Evolutionary conservation across 192 early-diverging fungal genomes (phyloP), one percentile per base, ranked within the genome.

Genomic region (Backusella australiensis): DNA sequence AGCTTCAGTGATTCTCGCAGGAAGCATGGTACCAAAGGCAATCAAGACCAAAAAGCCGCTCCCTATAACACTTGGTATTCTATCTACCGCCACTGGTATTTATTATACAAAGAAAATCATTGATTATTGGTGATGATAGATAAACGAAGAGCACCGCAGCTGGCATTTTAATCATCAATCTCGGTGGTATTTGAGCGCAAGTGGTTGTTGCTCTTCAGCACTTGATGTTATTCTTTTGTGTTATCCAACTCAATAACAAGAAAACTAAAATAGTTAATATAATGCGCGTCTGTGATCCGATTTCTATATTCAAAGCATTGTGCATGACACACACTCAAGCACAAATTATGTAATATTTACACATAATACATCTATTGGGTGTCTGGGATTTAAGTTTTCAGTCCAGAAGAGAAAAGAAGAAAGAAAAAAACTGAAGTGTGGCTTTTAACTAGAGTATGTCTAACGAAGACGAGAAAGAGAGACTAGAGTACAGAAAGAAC

Each of bases 21-120:
- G 74, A 17, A 21, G 59, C 32, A 84, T 81, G 77, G 63, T 75
- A 74, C 82, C 82, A 36, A 66, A 80, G 42, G 71, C 77, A 17
- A 34, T 83, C 7, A 77, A 75, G 17, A 71, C 41, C 14, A 23
- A 26, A 34, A 83, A 76, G 32, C 77, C 82, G 23, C 41, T 83
- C 23, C 77, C 79, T 6, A 36, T 81, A 8, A 67, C 74, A n/a
- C 75, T 81, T 5, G 49, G 67, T 21, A 66, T 84, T 36, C 49
- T 66, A 15, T 80, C 80, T 12, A 19, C 78, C 15, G 56, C 66
- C 7, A 77, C 75, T 39, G 80, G 82, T 8, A 66, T 53, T n/a
- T 81, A 81, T 49, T 81, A 81, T 69, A 52, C 34, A 29, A 81
- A 81, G 26, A 84, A 84, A 53, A 78, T 81, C 49, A 72, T 75